Conservation (phyloP, 257 asterid genomes). For the Anisodus tanguticus region DNA sequence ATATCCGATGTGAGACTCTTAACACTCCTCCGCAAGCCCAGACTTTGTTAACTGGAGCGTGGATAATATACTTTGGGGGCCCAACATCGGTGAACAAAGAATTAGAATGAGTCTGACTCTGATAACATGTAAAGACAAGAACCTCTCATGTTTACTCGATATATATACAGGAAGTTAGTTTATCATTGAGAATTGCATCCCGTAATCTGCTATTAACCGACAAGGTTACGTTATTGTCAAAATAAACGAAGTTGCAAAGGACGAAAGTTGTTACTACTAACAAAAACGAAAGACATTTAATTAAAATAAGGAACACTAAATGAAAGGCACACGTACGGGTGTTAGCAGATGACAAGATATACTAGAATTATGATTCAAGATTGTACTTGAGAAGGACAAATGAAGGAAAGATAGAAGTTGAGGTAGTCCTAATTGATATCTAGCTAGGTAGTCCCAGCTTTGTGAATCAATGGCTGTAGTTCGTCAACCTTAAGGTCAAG, state of each 20-base stretch:
- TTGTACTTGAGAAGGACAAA: conserved; percentile 26
- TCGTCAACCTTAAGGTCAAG: conserved; percentile 68
- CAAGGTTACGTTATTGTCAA: background rate
- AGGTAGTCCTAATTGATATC: conserved; percentile 23
- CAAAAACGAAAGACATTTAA: background rate
- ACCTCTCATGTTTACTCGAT: background rate
- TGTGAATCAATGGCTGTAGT: conserved; percentile 43
- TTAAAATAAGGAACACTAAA: background rate
- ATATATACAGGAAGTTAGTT: background rate
- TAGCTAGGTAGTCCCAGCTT: background rate
- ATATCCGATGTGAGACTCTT: too few species aligned
- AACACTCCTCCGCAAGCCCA: too few species aligned
- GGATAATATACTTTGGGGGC: too few species aligned
- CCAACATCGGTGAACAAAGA: too few species aligned
- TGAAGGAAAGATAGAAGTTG: conserved; percentile 26
- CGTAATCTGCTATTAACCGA: background rate
- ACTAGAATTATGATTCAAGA: conserved; percentile 19
- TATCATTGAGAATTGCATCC: background rate
- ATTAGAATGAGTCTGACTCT: too few species aligned
- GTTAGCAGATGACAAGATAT: background rate
- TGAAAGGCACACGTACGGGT: background rate
- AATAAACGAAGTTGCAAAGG: background rate
- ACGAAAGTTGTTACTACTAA: background rate
- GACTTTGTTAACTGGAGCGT: too few species aligned
- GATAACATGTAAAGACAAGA: too few species aligned